Conservation (phyloP, 495 filamentous ascomycete genomes). For the Gamarada debralockiae region DNA sequence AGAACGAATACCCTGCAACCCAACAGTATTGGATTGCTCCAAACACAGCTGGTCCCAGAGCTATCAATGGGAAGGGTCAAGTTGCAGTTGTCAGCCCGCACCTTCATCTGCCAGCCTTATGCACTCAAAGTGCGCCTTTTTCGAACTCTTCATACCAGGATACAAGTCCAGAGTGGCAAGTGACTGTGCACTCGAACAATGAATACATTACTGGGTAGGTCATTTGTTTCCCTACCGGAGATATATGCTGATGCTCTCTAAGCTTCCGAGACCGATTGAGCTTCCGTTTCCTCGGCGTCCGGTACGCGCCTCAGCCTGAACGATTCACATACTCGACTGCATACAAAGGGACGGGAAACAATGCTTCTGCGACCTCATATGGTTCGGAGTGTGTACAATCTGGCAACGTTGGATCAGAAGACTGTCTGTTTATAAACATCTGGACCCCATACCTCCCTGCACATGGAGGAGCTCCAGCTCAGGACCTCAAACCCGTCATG, state of each 20-base stretch:
- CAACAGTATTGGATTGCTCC: constrained; percentile 37
- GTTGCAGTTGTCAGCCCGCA: constrained; percentile 12
- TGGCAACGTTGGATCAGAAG: constrained; percentile 35
- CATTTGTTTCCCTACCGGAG: background rate
- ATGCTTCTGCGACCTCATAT: constrained; percentile 39
- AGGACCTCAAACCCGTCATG: constrained; percentile 46
- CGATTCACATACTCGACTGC: constrained; percentile 42
- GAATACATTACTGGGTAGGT: constrained; percentile 39
- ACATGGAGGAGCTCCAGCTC: constrained; percentile 26
- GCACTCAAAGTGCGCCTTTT: constrained; percentile 43
- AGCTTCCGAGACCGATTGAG: constrained; percentile 39
- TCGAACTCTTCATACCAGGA: constrained; percentile 36
- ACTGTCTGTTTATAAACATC: constrained; percentile 45
- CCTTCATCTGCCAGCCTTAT: constrained; percentile 30
- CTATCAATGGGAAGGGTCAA: constrained; percentile 26
- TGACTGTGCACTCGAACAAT: constrained; percentile 38
- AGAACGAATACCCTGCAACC: constrained; percentile 17
- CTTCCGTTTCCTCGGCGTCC: constrained; percentile 49
- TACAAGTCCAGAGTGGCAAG: constrained; percentile 38
- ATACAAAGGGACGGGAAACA: constrained; percentile 36
- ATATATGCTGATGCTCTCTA: background rate
- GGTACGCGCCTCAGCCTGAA: constrained; percentile 44
- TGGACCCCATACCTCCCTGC: constrained; percentile 33
- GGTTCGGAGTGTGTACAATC: constrained; percentile 40
- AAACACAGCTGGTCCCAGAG: constrained; percentile 9